Conservation (phyloP, 2,329 filamentous ascomycete species). For the Juglanconis juglandina region DNA sequence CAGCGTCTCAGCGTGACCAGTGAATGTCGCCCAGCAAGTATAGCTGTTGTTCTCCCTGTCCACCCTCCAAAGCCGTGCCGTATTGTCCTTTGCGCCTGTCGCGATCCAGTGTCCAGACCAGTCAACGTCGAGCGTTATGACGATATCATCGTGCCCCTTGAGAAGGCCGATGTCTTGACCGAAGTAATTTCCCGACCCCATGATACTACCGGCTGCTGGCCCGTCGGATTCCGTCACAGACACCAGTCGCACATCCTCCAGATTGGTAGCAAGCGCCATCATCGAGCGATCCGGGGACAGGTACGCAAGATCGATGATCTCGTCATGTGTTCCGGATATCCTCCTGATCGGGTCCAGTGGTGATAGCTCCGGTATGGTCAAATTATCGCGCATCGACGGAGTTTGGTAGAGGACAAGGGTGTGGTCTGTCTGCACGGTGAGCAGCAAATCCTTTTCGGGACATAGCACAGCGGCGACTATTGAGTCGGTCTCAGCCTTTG, state of each 20-base stretch:
- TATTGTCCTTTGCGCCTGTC: conserved; percentile 96
- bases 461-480: conserved; percentile 72
- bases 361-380: conserved; percentile 31
- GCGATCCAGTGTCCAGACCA: conserved; percentile 97
- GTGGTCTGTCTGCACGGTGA: conserved; percentile 86
- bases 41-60: conserved; percentile 72
- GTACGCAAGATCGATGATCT: conserved; percentile 92
- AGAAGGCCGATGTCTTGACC: conserved; percentile 84
- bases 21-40: conserved; percentile 54
- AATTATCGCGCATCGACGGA: conserved; percentile 37
- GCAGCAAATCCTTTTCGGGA: conserved; percentile 62
- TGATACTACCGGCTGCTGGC: conserved; percentile 22
- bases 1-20: conserved; percentile 89
- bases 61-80: conserved; percentile 83
- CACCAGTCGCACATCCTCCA: conserved; percentile 86
- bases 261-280: conserved; percentile 89
- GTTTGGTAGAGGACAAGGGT: conserved; percentile 71
- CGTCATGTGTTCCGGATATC: conserved; percentile 94
- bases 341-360: conserved; percentile 60
- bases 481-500: conserved; percentile 58
- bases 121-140: conserved; percentile 90
- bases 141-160: conserved; percentile 90
- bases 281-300: conserved; percentile 76
- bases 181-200: conserved; percentile 59
- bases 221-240: conserved; percentile 54